Evolutionary conservation across 257 asterid genomes (phyloP), one percentile per base, ranked within the genome.

Genomic region (Capsicum chinense): DNA sequence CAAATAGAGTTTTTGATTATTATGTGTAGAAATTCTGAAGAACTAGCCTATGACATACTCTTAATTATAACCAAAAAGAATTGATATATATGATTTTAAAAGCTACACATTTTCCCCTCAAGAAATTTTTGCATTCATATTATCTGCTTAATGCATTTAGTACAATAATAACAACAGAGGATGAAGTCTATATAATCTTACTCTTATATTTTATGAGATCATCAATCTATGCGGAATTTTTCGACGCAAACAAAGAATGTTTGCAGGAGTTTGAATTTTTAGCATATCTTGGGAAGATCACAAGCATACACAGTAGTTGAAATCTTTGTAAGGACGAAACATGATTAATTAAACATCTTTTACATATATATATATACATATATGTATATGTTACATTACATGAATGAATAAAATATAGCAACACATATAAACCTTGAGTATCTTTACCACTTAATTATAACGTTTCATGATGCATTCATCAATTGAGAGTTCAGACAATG

Each of bases 1-100:
- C 0, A 54, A 54, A 78, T 78, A 54, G 64, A 78, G 33, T 54
- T 78, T 73, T 54, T 78, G 64, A 15, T 64, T 54, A 78, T 78
- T 76, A 52, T 78, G 33, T 78, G 44, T 39, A 39, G 44, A 39
- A 39, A 4, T 39, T 39, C 3, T 39, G 63, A 26, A 76, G 64
- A 52, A 78, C 26, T 54, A 54, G 26, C 42, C 54, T 54, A 78
- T 78, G 48, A 4, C 16, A 15, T 54, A 7, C 26, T 68, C n/a
- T 74, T 21, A 74, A 78, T 50, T 78, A 52, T 15, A 7, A 74
- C 10, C 16, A 12, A 19, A 48, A 21, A 0, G 3, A 13, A 21
- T 12, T 7, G 5, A 14, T 76, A 21, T 78, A 21, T 54, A 54
- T 13, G 14, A 74, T 11, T 12, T 12, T 12, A 48, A 11, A 12